Base-by-base conservation (phyloP, 1,284 basidiomycete genomes). In the Heterobasidion parviporum region DNA sequence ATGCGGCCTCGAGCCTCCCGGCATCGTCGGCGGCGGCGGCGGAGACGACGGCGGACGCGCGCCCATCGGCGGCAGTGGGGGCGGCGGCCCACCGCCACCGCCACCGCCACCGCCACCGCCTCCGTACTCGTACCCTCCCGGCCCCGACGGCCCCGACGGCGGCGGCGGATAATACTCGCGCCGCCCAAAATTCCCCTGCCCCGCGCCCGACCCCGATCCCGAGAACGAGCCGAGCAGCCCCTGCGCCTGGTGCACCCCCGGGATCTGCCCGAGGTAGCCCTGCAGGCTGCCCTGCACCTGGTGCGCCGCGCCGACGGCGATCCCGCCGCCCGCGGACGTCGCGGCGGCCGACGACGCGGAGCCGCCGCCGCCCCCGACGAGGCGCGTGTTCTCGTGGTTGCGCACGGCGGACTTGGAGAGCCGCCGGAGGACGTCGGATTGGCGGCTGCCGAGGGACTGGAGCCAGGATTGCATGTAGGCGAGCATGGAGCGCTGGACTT, bases 401-500 rank as follows among this genome's bases (percentile, higher is more conserved):
- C 83, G 80, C 10, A 93, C 89, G 8, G 78, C 71, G 14, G 87
- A 76, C 62, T 85, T 85, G 32, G 74, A 74, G 26, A 93, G 77
- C 9, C 89, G 82, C 20, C 74, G 71, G 46, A 93, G 59, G 16
- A 83, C 70, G 36, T 81, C 77, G 33, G 75, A 67, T 62, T 83
- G 77, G 55, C 78, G 73, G 9, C 69, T 52, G 4, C 83, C 82
- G 8, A 84, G 77, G 12, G 26, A 26, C 26, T 82, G 69, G 50
- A 86, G 74, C 90, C 87, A 89, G 49, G 69, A 69, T 26, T 67
- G 70, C 79, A 87, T 78, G 60, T 74, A 79, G 56, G 80, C 75
- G 59, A 88, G 65, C 92, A 96, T 94, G 64, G 89, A 82, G 43
- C 78, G 75, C 68, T 95, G 93, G 34, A 95, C 79, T 59, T 80